Conservation (phyloP, 2,329 filamentous ascomycete species). For the Fusarium paranaense region DNA sequence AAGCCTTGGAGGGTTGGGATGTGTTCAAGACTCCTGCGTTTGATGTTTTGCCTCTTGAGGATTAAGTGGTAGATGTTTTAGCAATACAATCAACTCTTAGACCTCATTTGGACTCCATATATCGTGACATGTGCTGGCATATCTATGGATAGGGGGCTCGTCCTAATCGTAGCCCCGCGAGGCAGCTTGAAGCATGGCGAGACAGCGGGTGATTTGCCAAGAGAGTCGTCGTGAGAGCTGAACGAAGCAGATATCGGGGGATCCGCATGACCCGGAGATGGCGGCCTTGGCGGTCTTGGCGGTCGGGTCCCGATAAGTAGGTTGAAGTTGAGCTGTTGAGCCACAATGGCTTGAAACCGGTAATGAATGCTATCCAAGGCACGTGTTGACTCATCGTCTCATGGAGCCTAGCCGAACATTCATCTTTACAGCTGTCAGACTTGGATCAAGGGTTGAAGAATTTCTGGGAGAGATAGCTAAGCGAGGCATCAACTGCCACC, state of each 20-base stretch:
- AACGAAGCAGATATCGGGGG: background rate
- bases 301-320: background rate
- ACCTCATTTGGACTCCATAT: background rate
- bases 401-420: background rate
- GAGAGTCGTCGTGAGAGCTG: background rate
- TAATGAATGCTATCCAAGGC: background rate
- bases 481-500: background rate
- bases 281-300: background rate
- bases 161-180: too few relatives aligned
- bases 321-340: background rate
- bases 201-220: background rate
- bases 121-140: background rate
- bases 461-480: background rate
- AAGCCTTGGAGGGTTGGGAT: background rate
- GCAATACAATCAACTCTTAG: background rate
- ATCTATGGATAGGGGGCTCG: background rate
- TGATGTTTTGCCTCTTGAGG: background rate
- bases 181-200: background rate
- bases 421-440: background rate
- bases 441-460: background rate
- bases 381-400: background rate
- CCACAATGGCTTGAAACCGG: background rate
- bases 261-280: background rate
- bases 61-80: background rate
- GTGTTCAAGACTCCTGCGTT: background rate